A percentile compares a stretch with the other conserved stretches of the same genome.
Conservation (phyloP, 352 stramenopile genomes). For the Phytophthora palmivora region DNA sequence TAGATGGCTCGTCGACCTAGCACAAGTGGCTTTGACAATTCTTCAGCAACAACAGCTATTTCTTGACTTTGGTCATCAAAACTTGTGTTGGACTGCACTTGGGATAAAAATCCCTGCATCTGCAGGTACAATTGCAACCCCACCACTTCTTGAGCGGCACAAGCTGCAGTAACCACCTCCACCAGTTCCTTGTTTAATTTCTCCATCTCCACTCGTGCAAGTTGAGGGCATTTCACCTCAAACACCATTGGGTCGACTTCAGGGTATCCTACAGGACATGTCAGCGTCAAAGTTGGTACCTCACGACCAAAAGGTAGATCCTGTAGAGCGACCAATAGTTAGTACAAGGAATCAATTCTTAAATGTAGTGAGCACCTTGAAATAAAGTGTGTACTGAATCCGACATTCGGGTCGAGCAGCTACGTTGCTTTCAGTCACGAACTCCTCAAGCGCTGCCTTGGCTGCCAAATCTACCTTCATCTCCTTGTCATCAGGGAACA, state of each 20-base stretch:
- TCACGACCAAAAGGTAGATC: slow-evolving; percentile 28
- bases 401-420: slow-evolving; percentile 11
- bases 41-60: background rate
- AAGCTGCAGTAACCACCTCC: slow-evolving; percentile 34
- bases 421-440: slow-evolving; percentile 4
- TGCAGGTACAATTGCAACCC: slow-evolving; percentile 71
- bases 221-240: slow-evolving; percentile 57
- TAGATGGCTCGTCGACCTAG: slow-evolving; percentile 80
- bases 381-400: slow-evolving; percentile 58
- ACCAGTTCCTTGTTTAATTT: slow-evolving; percentile 44
- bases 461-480: slow-evolving; percentile 44
- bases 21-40: slow-evolving; percentile 8
- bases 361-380: slow-evolving; percentile 31
- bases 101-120: slow-evolving; percentile 59
- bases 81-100: slow-evolving; percentile 18
- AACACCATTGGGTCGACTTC: slow-evolving; percentile 37
- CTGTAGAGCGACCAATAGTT: slow-evolving; percentile 15
- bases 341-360: background rate
- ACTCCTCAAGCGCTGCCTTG: slow-evolving; percentile 34
- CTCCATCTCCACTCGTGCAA: slow-evolving; percentile 50
- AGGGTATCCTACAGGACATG: slow-evolving; percentile 55
- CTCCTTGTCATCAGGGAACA: slow-evolving; percentile 64
- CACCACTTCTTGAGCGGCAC: slow-evolving; percentile 48
- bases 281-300: slow-evolving; percentile 56
- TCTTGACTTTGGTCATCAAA: slow-evolving; percentile 9